Conservation (phyloP, 345 rosid genomes). For the Turritis glabra region DNA sequence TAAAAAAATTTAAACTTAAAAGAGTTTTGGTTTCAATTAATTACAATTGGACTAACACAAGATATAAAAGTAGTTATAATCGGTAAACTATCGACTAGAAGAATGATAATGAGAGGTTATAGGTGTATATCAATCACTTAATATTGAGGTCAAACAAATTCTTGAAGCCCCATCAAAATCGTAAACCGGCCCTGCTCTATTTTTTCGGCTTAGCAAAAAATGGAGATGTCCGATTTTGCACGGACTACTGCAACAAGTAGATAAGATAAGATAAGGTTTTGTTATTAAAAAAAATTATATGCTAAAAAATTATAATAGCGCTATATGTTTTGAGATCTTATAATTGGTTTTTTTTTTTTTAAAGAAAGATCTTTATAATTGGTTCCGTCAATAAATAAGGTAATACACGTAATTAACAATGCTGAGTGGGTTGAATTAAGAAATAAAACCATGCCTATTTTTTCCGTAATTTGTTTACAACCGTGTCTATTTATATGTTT, state of each 20-base stretch:
- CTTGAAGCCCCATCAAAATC: not conserved
- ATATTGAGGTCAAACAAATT: not conserved
- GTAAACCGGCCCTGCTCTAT: not conserved
- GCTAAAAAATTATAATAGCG: too few relatives aligned
- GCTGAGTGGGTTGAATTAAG: not conserved
- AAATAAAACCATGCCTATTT: not conserved
- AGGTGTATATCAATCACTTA: too few relatives aligned
- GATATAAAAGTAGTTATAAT: too few relatives aligned
- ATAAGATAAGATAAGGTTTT: constrained; percentile 6
- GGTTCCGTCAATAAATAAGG: not conserved
- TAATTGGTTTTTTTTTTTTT: too few relatives aligned
- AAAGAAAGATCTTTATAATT: too few relatives aligned
- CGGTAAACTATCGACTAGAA: too few relatives aligned
- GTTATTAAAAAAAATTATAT: too few relatives aligned
- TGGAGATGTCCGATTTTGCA: not conserved
- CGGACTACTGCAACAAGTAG: not conserved
- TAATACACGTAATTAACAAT: not conserved
- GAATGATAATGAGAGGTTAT: too few relatives aligned
- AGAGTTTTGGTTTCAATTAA: too few relatives aligned
- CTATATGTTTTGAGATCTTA: not conserved
- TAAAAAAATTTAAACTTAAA: too few relatives aligned
- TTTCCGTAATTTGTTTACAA: not conserved
- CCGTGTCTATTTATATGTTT: not conserved
- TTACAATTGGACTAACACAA: too few relatives aligned
- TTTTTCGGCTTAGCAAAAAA: not conserved